Base-by-base conservation (phyloP, 805 yeast genomes). In the Lipomyces spencermartinsiae region DNA sequence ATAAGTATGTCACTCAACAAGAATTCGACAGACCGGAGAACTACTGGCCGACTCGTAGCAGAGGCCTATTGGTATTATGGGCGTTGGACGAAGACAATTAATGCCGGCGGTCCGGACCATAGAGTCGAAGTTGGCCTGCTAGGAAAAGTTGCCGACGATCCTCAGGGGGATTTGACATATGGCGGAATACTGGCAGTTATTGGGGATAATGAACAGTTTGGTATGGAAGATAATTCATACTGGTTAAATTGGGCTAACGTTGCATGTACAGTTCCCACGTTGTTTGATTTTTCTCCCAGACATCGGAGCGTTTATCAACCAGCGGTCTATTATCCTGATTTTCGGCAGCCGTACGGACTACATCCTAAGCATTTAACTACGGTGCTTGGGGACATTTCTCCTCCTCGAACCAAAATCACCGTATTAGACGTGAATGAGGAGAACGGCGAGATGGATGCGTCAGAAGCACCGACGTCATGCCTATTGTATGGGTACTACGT, bases 401-500 rank as follows among this genome's bases (percentile, higher is more conserved):
- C 63, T 12, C 72, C 72, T 4, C 56, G 64, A 62, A 62, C 57
- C 35, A 63, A 39, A 57, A 62, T 58, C 46, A 62, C 60, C 58
- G 61, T 58, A 49, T 58, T 63, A 25, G 51, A 63, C n/a, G 68
- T 64, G 14, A 70, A 69, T 55, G 66, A 54, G 9, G 71, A 54
- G 2, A 53, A 64, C n/a, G 66, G 64, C 31, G 71, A 62, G 19
- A 19, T 9, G 10, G 55, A 64, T 9, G 57, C 7, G 37, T 58
- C 53, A 19, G 31, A 35, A 16, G 34, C 55, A 10, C 51, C 63
- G n/a, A 67, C 39, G 12, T 51, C 61, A 2, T 87, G 90, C 77
- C 78, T 79, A 49, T 79, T 84, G 16, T 85, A 78, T 69, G 75
- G 83, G 35, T 78, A 79, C 69, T 75, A 83, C 34, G 80, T 82